Conservation (phyloP, 305 asterid genomes). For the Solanum hybrid region DNA sequence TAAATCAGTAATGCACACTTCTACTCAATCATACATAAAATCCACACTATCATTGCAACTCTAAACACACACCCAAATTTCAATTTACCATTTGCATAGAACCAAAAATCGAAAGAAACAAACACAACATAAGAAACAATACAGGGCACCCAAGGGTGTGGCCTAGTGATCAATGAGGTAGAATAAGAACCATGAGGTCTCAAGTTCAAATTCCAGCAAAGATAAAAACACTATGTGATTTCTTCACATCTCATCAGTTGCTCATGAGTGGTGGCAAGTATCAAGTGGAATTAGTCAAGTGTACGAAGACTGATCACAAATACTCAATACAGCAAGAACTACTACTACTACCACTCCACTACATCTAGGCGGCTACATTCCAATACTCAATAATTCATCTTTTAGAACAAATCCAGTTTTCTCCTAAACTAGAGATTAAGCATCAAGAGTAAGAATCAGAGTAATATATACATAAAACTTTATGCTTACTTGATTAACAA, state of each 20-base stretch:
- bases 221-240: neutral
- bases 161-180: neutral
- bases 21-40: neutral
- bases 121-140: neutral
- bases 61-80: neutral
- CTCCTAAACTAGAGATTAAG: neutral
- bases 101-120: neutral
- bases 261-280: neutral
- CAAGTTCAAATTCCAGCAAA: neutral
- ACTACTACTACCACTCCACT: neutral
- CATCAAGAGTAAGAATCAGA: neutral
- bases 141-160: neutral
- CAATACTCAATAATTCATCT: neutral
- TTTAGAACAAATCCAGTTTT: neutral
- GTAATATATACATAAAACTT: neutral
- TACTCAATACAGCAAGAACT: neutral
- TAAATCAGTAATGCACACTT: neutral
- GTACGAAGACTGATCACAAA: neutral
- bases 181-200: neutral
- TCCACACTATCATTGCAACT: neutral
- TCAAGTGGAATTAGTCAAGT: neutral
- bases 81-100: neutral
- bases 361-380: neutral
- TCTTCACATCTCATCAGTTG: neutral
- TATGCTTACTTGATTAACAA: conserved; percentile 9